Conservation (phyloP, 768 basidiomycete species). For the Xerocomellus chrysenteron region DNA sequence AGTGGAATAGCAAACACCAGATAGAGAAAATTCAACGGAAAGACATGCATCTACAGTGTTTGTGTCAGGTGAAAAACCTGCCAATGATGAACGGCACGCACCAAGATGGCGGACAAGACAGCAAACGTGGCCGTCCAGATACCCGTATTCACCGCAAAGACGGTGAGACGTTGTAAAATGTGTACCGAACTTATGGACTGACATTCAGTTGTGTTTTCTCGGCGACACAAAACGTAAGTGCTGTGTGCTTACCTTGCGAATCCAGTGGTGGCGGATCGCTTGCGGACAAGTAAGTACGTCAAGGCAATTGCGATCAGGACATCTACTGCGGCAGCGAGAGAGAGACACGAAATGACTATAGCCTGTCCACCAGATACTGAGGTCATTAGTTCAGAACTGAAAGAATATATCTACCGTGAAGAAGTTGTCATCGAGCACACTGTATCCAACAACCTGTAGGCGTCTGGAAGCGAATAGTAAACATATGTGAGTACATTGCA, state of each 20-base stretch:
- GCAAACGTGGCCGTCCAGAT: constrained; percentile 50
- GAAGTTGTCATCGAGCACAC: background rate
- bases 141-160: constrained; percentile 26
- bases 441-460: background rate
- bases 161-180: constrained; percentile 6
- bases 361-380: background rate
- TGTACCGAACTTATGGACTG: background rate
- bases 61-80: background rate
- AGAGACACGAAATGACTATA: background rate
- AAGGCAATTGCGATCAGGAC: constrained; percentile 9
- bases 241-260: background rate
- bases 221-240: background rate
- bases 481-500: background rate
- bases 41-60: background rate
- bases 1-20: constrained; percentile 1
- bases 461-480: background rate
- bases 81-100: background rate
- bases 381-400: background rate
- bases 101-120: background rate
- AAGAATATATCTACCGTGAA: background rate
- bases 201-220: background rate
- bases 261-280: background rate
- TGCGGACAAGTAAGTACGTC: constrained; percentile 1
- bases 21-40: background rate
- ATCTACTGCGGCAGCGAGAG: constrained; percentile 3